Percentiles rank a stretch among this genome's conserved stretches.
phyloP scores from a whole-genome alignment of 1,139 yeast species.

The Yamadazyma triangularis region DNA sequence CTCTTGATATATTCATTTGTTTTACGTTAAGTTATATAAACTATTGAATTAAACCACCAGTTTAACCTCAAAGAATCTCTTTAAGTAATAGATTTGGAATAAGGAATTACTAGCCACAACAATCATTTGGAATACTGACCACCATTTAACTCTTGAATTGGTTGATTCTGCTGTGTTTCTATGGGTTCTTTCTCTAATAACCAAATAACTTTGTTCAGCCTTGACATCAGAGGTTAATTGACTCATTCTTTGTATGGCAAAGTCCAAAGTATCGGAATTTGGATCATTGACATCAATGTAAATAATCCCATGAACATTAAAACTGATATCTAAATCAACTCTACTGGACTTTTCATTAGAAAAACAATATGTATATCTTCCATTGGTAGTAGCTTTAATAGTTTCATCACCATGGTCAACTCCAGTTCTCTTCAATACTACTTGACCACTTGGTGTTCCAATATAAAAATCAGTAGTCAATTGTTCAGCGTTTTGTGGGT shows the following conservation, averaged over 20 bases:
- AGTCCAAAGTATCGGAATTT: slow-evolving; percentile 76
- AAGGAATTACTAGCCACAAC: slow-evolving; percentile 84
- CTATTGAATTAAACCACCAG: slow-evolving; percentile 56
- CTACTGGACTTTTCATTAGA: slow-evolving; percentile 74
- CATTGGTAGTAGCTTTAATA: slow-evolving; percentile 58
- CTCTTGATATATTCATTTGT: too few relatives aligned
- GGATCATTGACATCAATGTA: slow-evolving; percentile 85
- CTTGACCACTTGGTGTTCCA: slow-evolving; percentile 56
- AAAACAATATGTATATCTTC: slow-evolving; percentile 87
- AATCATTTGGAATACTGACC: slow-evolving; percentile 88
- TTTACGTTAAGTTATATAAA: too few relatives aligned
- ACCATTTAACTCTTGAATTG: slow-evolving; percentile 95
- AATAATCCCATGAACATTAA: slow-evolving; percentile 91
- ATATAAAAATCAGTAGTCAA: slow-evolving; percentile 69
- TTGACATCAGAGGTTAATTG: slow-evolving; percentile 81
- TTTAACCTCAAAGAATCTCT: slow-evolving; percentile 93
- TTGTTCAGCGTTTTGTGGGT: slow-evolving; percentile 74
- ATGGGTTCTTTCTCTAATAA: slow-evolving; percentile 94
- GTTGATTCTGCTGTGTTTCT: slow-evolving; percentile 98
- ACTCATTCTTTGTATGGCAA: slow-evolving; percentile 72
- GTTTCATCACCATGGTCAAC: slow-evolving; percentile 81
- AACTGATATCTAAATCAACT: slow-evolving; percentile 85
- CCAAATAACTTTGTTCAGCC: slow-evolving; percentile 90
- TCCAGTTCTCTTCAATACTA: slow-evolving; percentile 45
- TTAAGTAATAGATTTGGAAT: slow-evolving; percentile 91